A percentile compares a stretch with the other conserved stretches of the same genome.
These are phyloP conservation scores for Melaleuca alternifolia DNA, from an alignment of 345 rosid species.

Conservation along the genomic window DNA sequence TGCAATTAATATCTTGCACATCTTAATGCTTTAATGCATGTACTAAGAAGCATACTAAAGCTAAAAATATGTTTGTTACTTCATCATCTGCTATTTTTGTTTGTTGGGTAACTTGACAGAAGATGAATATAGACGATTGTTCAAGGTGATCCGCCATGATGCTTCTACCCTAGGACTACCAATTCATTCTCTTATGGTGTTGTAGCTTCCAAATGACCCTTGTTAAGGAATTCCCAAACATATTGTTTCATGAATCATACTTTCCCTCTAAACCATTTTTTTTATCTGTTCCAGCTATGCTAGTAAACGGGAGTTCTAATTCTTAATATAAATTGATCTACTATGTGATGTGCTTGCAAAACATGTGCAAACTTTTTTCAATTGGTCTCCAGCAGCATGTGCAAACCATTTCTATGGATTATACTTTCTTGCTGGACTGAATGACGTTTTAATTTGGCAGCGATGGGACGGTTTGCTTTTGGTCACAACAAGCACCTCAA, in stretches of 20 bases:
- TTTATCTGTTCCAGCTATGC: background rate
- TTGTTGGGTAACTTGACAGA: background rate
- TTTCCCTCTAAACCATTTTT: background rate
- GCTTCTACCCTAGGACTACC: background rate
- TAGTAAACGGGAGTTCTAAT: background rate
- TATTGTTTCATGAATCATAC: background rate
- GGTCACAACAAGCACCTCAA: conserved; percentile 91
- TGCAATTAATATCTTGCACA: background rate
- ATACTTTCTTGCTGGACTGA: background rate
- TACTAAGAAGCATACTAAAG: background rate
- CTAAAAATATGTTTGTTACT: background rate
- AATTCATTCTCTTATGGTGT: background rate
- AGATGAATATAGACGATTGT: background rate
- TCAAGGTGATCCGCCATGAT: background rate
- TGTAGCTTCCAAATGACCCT: background rate
- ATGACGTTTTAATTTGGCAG: conserved; percentile 31
- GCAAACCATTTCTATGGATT: background rate
- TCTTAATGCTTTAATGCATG: background rate
- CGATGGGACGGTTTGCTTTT: conserved; percentile 90
- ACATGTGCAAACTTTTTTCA: background rate
- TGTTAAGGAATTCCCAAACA: background rate
- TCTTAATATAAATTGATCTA: background rate
- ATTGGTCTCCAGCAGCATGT: background rate
- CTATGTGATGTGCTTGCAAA: background rate
- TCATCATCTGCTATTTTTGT: background rate